phyloP scores from a whole-genome alignment of 208 protist species.

The Leishmania aethiopica region DNA sequence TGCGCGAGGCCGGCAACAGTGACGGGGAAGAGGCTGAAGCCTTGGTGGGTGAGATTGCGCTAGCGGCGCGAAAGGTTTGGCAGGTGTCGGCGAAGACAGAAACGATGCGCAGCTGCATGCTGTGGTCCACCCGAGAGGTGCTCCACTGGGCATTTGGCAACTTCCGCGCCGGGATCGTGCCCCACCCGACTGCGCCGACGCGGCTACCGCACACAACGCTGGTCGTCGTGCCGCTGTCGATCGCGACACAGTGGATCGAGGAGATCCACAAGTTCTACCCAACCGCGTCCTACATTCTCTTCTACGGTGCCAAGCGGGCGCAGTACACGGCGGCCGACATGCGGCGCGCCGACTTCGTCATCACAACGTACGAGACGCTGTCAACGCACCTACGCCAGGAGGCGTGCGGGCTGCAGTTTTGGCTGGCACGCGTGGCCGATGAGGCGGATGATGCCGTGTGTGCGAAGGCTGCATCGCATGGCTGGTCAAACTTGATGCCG shows the following conservation, averaged over 20 bases:
- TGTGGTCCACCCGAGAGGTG: background rate
- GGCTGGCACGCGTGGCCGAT: slow-evolving; percentile 11
- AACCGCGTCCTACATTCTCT: slow-evolving; percentile 46
- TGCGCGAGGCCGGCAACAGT: slow-evolving; percentile 8
- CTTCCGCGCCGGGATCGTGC: slow-evolving; percentile 9
- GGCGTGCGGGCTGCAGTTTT: slow-evolving; percentile 17
- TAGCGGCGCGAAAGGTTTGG: slow-evolving; percentile 4
- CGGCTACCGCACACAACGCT: slow-evolving; percentile 51
- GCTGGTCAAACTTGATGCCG: slow-evolving; percentile 15
- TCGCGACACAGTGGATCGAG: slow-evolving; percentile 54
- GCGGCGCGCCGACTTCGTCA: slow-evolving; percentile 48
- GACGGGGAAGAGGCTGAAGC: background rate
- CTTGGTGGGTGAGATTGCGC: background rate
- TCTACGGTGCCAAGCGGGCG: slow-evolving; percentile 44
- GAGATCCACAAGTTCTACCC: slow-evolving; percentile 59
- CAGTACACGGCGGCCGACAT: slow-evolving; percentile 49
- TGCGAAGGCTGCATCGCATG: slow-evolving; percentile 13
- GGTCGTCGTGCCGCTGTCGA: slow-evolving; percentile 59
- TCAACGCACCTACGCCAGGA: slow-evolving; percentile 52
- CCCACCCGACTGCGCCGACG: background rate
- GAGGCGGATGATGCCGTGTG: slow-evolving; percentile 18
- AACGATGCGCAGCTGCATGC: background rate
- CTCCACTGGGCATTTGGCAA: slow-evolving; percentile 27
- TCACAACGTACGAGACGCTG: slow-evolving; percentile 76
- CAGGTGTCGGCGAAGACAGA: background rate